These are phyloP conservation scores for Hortaea sp. DNA, from an alignment of 2,329 filamentous ascomycete genomes.

Conservation along the genomic window DNA sequence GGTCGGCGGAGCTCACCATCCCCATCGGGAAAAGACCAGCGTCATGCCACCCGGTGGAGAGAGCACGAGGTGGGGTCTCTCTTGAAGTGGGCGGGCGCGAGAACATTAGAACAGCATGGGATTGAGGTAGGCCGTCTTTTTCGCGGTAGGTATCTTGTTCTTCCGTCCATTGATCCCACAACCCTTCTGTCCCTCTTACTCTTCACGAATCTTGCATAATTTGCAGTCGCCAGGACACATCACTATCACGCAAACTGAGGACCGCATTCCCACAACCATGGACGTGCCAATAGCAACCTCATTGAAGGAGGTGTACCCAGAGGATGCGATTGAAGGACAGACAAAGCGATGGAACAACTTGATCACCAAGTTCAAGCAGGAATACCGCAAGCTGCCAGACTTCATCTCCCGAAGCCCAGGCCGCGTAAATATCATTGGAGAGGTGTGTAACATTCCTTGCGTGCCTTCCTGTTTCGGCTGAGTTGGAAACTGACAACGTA, in stretches of 20 bases:
- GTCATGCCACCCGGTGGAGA: background rate
- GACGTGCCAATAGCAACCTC: conserved; percentile 65
- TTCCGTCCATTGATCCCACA: background rate
- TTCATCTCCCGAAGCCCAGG: conserved; percentile 88
- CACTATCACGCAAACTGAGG: background rate
- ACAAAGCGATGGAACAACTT: conserved; percentile 66
- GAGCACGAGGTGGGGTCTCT: background rate
- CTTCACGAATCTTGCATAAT: background rate
- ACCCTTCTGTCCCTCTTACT: background rate
- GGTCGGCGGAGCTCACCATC: background rate
- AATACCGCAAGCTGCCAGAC: conserved; percentile 60
- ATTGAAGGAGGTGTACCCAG: conserved; percentile 73
- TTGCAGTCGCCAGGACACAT: background rate
- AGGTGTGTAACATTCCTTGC: conserved; percentile 36
- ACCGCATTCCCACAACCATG: conserved; percentile 8
- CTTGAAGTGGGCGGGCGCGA: background rate
- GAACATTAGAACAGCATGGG: background rate
- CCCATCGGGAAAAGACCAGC: background rate
- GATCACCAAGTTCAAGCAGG: conserved; percentile 57
- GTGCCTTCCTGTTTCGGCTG: background rate
- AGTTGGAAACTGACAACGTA: background rate
- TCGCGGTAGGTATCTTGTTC: background rate
- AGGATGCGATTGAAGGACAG: conserved; percentile 58
- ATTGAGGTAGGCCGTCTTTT: background rate
- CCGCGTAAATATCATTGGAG: conserved; percentile 94